These are phyloP conservation scores for Verticillium albo-atrum DNA, from an alignment of 2,329 filamentous ascomycete genomes.

Conservation along the genomic window DNA sequence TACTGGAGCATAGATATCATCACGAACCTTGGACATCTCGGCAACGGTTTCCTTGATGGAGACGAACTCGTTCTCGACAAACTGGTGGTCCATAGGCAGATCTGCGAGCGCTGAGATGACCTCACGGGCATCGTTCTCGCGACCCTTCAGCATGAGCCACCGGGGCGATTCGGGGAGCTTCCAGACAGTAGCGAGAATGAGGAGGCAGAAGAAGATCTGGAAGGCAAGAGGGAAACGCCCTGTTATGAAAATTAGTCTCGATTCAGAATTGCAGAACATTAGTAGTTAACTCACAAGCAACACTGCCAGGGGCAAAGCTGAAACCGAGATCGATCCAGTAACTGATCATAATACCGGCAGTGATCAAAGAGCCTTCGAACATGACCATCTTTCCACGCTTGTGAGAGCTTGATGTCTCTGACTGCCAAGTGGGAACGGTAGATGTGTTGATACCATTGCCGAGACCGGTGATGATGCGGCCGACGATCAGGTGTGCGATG, in stretches of 20 bases:
- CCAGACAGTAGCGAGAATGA: slow-evolving; percentile 50
- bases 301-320: slow-evolving; percentile 43
- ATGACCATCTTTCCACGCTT: slow-evolving; percentile 58
- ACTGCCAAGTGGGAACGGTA: slow-evolving; percentile 56
- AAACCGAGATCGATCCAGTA: slow-evolving; percentile 60
- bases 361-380: slow-evolving; percentile 56
- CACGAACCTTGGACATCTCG: slow-evolving; percentile 43
- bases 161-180: slow-evolving; percentile 50
- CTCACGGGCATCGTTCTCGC: slow-evolving; percentile 35
- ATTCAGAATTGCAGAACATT: neutral
- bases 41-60: slow-evolving; percentile 59
- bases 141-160: slow-evolving; percentile 33
- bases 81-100: slow-evolving; percentile 38
- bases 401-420: slow-evolving; percentile 52
- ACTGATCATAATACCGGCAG: slow-evolving; percentile 50
- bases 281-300: slow-evolving; percentile 31
- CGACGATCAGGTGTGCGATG: slow-evolving; percentile 51
- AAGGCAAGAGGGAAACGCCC: slow-evolving; percentile 59
- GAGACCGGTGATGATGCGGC: slow-evolving; percentile 39
- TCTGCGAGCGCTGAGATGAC: slow-evolving; percentile 38
- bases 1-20: neutral
- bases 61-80: slow-evolving; percentile 49
- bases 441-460: slow-evolving; percentile 32
- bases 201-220: slow-evolving; percentile 53
- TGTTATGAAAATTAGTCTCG: neutral